These are phyloP conservation scores for Aspergillus bridgeri DNA, from an alignment of 495 filamentous ascomycete species.

Conservation along the genomic window DNA sequence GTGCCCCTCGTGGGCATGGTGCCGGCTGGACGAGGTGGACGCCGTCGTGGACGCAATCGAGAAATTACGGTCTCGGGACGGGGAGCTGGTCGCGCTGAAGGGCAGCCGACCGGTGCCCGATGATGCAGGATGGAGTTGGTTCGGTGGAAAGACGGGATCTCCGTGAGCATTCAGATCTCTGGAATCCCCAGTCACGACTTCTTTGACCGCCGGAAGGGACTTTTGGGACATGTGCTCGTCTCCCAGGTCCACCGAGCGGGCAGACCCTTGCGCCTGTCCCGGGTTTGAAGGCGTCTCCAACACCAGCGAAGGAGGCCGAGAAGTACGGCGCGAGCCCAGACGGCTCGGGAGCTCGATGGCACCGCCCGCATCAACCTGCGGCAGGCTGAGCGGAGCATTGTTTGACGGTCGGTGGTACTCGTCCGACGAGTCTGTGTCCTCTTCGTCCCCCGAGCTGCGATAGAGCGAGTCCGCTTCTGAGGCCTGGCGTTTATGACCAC, in stretches of 20 bases:
- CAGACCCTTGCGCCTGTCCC: conserved; percentile 57
- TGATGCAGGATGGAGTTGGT: conserved; percentile 30
- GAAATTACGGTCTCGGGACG: conserved; percentile 45
- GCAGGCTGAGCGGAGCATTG: conserved; percentile 48
- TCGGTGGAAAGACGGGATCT: conserved; percentile 13
- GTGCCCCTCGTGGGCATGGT: conserved; percentile 10
- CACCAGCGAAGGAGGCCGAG: conserved; percentile 33
- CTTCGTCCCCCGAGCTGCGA: not conserved
- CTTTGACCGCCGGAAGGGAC: conserved; percentile 23
- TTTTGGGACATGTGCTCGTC: conserved; percentile 9
- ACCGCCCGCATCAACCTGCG: conserved; percentile 58
- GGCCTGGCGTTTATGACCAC: not conserved
- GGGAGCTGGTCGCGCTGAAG: conserved; percentile 53
- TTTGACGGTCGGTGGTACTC: conserved; percentile 23
- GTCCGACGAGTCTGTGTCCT: conserved; percentile 46
- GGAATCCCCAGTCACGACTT: conserved; percentile 10
- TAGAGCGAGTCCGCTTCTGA: not conserved
- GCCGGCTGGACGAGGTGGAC: conserved; percentile 47
- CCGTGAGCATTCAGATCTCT: not conserved
- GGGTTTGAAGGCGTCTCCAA: conserved; percentile 46
- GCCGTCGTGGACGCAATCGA: conserved; percentile 45
- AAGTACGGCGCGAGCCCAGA: conserved; percentile 56
- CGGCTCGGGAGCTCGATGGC: conserved; percentile 64
- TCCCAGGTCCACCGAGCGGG: conserved; percentile 5
- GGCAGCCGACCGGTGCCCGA: conserved; percentile 50